phyloP scores from a whole-genome alignment of 2,329 filamentous ascomycete genomes.

The Cephalotrichum gorgonifer region DNA sequence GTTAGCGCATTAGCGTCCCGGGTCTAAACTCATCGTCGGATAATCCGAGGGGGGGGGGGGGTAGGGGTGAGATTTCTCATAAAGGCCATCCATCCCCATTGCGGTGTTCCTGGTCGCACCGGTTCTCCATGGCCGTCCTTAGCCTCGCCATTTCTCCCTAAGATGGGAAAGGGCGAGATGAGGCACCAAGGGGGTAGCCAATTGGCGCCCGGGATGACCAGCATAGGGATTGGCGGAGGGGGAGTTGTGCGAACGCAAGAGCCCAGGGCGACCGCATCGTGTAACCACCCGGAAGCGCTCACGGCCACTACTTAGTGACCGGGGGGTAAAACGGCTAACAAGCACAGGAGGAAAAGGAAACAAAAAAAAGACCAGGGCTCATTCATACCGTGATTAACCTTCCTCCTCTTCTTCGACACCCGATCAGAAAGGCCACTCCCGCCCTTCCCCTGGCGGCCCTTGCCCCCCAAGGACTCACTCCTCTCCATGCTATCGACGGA shows the following conservation, averaged over 20 bases:
- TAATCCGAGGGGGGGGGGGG: slow-evolving; percentile 5
- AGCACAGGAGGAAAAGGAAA: not conserved
- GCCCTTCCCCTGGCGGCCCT: not conserved
- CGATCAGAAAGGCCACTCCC: slow-evolving; percentile 2
- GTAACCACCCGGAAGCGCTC: not conserved
- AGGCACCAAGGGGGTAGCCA: too few species aligned
- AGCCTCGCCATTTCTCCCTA: too few species aligned
- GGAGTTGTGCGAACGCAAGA: not conserved
- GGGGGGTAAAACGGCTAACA: too few species aligned
- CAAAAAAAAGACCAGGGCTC: slow-evolving; percentile 8
- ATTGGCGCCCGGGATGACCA: not conserved
- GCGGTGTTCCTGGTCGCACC: too few species aligned
- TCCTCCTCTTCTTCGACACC: slow-evolving; percentile 68
- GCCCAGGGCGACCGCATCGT: not conserved
- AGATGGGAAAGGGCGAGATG: too few species aligned
- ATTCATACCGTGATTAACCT: slow-evolving; percentile 74
- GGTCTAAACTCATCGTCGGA: slow-evolving; percentile 11
- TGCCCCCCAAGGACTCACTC: not conserved
- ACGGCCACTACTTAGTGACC: not conserved
- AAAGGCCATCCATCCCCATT: not conserved
- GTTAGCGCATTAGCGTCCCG: slow-evolving; percentile 14
- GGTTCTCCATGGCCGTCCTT: too few species aligned
- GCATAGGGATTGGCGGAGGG: not conserved
- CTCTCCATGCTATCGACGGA: not conserved
- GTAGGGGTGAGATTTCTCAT: slow-evolving; percentile 7